phyloP scores from a whole-genome alignment of 768 basidiomycete genomes.

The Lentinula detonsa region DNA sequence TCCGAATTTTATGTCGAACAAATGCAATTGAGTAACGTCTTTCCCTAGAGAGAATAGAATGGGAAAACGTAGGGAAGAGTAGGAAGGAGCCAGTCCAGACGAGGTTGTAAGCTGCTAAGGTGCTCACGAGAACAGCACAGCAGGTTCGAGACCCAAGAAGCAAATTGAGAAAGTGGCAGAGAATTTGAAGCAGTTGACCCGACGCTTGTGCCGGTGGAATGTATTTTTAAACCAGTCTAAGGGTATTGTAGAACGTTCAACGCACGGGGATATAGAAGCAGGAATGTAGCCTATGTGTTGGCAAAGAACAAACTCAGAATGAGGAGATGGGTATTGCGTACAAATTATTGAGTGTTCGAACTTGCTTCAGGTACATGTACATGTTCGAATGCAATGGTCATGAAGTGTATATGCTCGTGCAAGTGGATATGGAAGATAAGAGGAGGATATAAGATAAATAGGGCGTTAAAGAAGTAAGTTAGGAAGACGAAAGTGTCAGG shows the following conservation, averaged over 20 bases:
- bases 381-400: conserved; percentile 1
- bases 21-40: too few relatives aligned
- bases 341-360: neutral
- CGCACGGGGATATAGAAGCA: neutral
- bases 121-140: too few relatives aligned
- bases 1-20: too few relatives aligned
- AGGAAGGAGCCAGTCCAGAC: too few relatives aligned
- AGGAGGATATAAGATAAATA: neutral
- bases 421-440: neutral
- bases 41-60: too few relatives aligned
- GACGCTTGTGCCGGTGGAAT: too few relatives aligned
- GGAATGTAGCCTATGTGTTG: neutral
- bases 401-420: conserved; percentile 1
- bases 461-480: neutral
- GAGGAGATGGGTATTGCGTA: neutral
- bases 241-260: neutral
- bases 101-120: too few relatives aligned
- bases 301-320: neutral
- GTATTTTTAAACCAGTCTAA: too few relatives aligned
- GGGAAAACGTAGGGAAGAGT: too few relatives aligned
- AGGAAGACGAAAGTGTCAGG: neutral
- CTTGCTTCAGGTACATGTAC: conserved; percentile 5
- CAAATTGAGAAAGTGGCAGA: too few relatives aligned
- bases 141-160: too few relatives aligned
- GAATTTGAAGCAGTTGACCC: too few relatives aligned